A percentile compares a stretch with the other conserved stretches of the same genome.
Conservation (phyloP, 805 yeast species). For the Schwanniomyces polymorphus region DNA sequence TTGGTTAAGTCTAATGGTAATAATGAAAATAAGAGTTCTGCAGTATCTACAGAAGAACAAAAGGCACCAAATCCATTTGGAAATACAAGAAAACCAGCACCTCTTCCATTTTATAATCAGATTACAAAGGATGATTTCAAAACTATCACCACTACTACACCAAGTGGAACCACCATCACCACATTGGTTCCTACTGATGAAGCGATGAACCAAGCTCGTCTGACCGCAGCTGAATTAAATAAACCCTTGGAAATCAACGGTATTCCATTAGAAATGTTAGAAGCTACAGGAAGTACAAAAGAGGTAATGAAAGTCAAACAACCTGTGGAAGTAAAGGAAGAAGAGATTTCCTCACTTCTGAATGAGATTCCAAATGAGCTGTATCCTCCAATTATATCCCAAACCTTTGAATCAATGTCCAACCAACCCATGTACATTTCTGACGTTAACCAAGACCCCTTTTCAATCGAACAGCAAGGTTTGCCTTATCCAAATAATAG, state of each 20-base stretch:
- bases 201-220: slow-evolving; percentile 64
- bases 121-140: slow-evolving; percentile 87
- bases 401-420: neutral
- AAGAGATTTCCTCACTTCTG: neutral
- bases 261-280: slow-evolving; percentile 69
- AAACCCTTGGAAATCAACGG: slow-evolving; percentile 64
- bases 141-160: slow-evolving; percentile 81
- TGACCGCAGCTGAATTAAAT: slow-evolving; percentile 54
- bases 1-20: slow-evolving; percentile 23
- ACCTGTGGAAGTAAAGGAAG: neutral
- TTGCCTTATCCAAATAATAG: slow-evolving; percentile 1
- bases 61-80: slow-evolving; percentile 10
- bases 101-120: slow-evolving; percentile 88
- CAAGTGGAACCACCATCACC: slow-evolving; percentile 89
- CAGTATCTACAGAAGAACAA: slow-evolving; percentile 2
- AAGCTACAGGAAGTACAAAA: slow-evolving; percentile 72
- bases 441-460: neutral
- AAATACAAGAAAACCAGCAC: slow-evolving; percentile 46
- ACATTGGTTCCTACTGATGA: slow-evolving; percentile 84
- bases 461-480: neutral
- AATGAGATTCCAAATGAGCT: neutral
- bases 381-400: neutral
- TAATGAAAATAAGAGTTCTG: slow-evolving; percentile 8
- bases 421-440: neutral
- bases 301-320: slow-evolving; percentile 9